Base-by-base conservation (phyloP, 2,329 filamentous ascomycete genomes). In the Alternaria ethzedia region DNA sequence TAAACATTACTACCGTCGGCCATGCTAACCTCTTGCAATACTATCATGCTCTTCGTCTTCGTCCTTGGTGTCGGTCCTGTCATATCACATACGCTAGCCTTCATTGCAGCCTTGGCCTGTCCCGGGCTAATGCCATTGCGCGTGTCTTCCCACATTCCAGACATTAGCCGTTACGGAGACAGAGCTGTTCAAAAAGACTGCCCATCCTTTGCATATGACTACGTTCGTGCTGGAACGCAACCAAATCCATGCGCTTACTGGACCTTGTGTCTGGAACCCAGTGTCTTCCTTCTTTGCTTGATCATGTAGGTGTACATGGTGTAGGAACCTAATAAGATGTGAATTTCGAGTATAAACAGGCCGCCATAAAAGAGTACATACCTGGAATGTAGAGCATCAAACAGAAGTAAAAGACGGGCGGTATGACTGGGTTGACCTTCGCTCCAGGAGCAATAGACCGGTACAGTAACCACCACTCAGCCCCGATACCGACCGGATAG, bases 301-400 rank as follows among this genome's bases (percentile, higher is more conserved):
- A 75, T 65, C 73, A 75, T 75, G 28, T 75, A 71, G 12, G 70
- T 73, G 32, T 72, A 75, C 73, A 75, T 74, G 1, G 54, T 70
- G 10, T 70, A 74, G 12, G 73, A 61, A 2, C 73, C 73, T 74
- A 15, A 44, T 23, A 6, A 44, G 5, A 12, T 50, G 20, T 70
- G 59, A 52, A 23, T 15, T n/a, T 21, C 47, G 46, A 15, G 12
- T 30, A 30, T 25, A 23, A 13, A 15, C 6, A 2, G 17, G 13
- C 12, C 15, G 15, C 20, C 11, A n/a, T 6, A n/a, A 3, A 17
- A 8, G n/a, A 26, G 5, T 20, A 59, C 66, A 49, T 65, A 75
- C 73, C 73, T 25, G 70, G 73, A 20, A 68, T 50, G 55, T 75
- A 75, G 7, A 73, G 58, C 57, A 61, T 54, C 57, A 75, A 60